Evolutionary conservation across 768 basidiomycete species (phyloP).

Genomic region (Xerocomus brunneocitrinus): DNA sequence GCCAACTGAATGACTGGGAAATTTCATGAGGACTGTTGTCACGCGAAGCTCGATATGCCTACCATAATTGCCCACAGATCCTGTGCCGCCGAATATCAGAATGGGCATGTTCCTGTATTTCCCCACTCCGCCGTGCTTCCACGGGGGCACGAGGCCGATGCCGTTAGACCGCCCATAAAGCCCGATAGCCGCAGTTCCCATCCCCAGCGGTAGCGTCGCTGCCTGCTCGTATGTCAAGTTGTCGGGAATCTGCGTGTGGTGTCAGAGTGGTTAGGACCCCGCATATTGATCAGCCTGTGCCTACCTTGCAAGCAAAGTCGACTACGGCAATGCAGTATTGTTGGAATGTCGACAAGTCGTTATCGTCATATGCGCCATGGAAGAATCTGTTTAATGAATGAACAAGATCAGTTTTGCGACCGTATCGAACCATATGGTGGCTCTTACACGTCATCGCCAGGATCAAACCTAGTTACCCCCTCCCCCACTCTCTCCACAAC

Average conservation of each 20-base stretch:
- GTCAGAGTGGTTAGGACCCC: constrained; percentile 8
- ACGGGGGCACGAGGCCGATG: constrained; percentile 37
- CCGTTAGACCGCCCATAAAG: constrained; percentile 42
- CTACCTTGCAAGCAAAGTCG: constrained; percentile 39
- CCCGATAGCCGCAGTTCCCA: constrained; percentile 49
- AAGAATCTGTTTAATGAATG: constrained; percentile 32
- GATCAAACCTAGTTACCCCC: constrained; percentile 44
- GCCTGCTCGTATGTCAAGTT: constrained; percentile 46
- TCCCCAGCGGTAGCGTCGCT: constrained; percentile 43
- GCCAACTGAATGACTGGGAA: constrained; percentile 37
- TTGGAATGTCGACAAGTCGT: constrained; percentile 40
- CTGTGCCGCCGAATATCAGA: constrained; percentile 45
- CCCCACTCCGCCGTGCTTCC: constrained; percentile 33
- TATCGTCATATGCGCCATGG: constrained; percentile 36
- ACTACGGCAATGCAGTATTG: constrained; percentile 40
- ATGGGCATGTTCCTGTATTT: constrained; percentile 43
- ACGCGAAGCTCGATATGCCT: constrained; percentile 15
- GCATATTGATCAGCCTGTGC: background rate
- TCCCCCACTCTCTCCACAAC: constrained; percentile 48
- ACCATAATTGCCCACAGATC: constrained; percentile 50
- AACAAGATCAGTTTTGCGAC: constrained; percentile 23
- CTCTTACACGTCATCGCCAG: constrained; percentile 51
- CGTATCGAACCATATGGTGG: constrained; percentile 5
- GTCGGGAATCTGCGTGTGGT: constrained; percentile 39
- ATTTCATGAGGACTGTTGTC: constrained; percentile 12